Percentiles rank a stretch among this genome's conserved stretches.
Evolutionary conservation across 805 yeast genomes (phyloP).

Genomic region (Ogataea saltuana): DNA sequence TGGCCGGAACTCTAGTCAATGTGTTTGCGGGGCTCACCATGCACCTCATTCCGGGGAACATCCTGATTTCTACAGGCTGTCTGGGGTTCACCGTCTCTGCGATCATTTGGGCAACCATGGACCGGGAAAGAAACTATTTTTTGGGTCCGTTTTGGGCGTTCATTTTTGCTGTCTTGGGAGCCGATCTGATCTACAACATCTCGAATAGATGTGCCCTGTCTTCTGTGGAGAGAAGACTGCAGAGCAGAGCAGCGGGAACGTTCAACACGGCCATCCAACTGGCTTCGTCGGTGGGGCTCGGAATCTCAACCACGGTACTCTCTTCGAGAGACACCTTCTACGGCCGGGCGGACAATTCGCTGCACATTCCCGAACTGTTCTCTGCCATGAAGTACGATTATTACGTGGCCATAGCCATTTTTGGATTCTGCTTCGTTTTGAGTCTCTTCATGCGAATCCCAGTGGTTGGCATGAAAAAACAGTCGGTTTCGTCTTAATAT

Average conservation of each 20-base stretch:
- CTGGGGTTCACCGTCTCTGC: constrained; percentile 38
- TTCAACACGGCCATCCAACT: constrained; percentile 47
- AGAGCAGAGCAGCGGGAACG: constrained; percentile 49
- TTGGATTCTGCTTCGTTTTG: constrained; percentile 33
- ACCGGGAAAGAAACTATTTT: constrained; percentile 40
- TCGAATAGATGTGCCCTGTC: constrained; percentile 44
- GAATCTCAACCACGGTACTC: constrained; percentile 42
- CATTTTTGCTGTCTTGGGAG: constrained; percentile 44
- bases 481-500: not conserved
- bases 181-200: constrained; percentile 49
- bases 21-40: constrained; percentile 47
- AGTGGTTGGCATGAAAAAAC: constrained; percentile 31
- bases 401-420: constrained; percentile 41
- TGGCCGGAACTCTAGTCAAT: constrained; percentile 44
- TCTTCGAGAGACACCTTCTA: constrained; percentile 34
- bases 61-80: constrained; percentile 39
- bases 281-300: constrained; percentile 43
- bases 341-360: constrained; percentile 31
- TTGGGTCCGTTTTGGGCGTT: constrained; percentile 48
- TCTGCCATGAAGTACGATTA: constrained; percentile 39
- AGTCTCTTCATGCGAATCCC: constrained; percentile 40
- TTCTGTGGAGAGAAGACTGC: constrained; percentile 40
- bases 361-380: constrained; percentile 30
- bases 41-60: constrained; percentile 44
- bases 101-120: constrained; percentile 45